Evolutionary conservation across 164 flowering plant genomes (phyloP), one percentile per base, ranked within the genome.

Genomic region (Vitis vinifera): DNA sequence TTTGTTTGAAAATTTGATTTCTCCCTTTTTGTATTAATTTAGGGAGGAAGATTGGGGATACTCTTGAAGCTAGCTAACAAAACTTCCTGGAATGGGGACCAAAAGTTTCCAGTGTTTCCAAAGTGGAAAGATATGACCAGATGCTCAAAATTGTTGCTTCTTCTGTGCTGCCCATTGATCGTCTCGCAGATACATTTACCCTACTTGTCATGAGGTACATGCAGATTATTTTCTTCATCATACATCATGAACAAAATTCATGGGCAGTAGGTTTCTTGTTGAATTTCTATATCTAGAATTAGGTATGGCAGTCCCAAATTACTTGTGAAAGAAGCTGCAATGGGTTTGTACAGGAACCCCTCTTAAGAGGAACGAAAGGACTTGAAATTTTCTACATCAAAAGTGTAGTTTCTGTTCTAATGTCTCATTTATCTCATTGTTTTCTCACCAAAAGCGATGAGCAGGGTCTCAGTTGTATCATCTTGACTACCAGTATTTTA

Each of bases 311-410:
- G 56, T 14, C 19, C 59, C 59, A 57, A 57, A 57, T 57, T 17
- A 16, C 9, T 8, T 17, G 23, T 57, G 23, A 16, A 57, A 17
- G 59, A 19, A 57, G n/a, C 30, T 57, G 27, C 10, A 17, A 57
- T 57, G 59, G 19, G 29, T 57, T 57, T 57, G 59, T 57, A 57
- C 59, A 57, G 29, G n/a, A 57, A 16, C 56, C 56, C 56, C 14
- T 53, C 56, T 14, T 53, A 13, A 53, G 56, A 53, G 56, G 56
- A 11, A 13, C 5, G 15, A 15, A 12, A 53, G 16, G 56, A 6
- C 6, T 53, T 5, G n/a, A 53, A 53, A 53, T 13, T 53, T 53
- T 53, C n/a, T 53, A 12, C 56, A 13, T 37, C 44, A 37, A 14
- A 10, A 53, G 56, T 10, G 15, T 53, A 53, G 15, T 53, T 13